Conservation (phyloP, 129 eudicot species). For the Lonicera japonica region DNA sequence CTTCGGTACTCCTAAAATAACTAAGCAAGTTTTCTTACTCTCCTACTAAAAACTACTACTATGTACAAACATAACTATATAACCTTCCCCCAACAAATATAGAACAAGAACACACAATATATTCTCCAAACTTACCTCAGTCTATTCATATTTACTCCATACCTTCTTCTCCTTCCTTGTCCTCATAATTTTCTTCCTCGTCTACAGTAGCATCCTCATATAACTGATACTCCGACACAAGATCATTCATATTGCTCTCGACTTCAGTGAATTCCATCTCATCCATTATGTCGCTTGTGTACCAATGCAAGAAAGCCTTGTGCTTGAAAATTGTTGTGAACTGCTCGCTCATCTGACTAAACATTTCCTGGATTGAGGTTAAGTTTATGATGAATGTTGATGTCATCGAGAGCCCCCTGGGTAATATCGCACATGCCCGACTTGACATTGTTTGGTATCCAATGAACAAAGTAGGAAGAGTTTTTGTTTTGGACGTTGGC, state of each 20-base stretch:
- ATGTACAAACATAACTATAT: not conserved
- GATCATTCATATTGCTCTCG: too few species aligned
- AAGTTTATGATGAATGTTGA: constrained; percentile 69
- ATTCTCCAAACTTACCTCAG: too few species aligned
- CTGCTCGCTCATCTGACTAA: constrained; percentile 44
- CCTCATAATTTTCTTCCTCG: constrained; percentile 51
- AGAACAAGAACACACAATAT: not conserved
- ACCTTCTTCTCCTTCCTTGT: constrained; percentile 22
- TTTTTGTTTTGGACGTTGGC: constrained; percentile 68
- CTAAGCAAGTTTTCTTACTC: not conserved
- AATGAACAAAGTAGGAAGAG: constrained; percentile 71
- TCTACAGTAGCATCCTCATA: constrained; percentile 73
- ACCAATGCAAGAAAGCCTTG: constrained; percentile 57
- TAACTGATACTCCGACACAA: constrained; percentile 68
- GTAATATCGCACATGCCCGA: constrained; percentile 71
- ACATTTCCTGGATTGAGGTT: too few species aligned
- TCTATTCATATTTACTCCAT: constrained; percentile 15
- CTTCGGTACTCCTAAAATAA: not conserved
- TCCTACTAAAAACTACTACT: not conserved
- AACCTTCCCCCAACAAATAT: not conserved
- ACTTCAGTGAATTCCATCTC: constrained; percentile 46
- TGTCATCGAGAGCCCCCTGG: constrained; percentile 62
- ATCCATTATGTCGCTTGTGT: constrained; percentile 49
- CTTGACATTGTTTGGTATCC: constrained; percentile 78
- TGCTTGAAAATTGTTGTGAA: constrained; percentile 46